phyloP scores from a whole-genome alignment of 768 basidiomycete genomes.

The Phaeotremella fagi region DNA sequence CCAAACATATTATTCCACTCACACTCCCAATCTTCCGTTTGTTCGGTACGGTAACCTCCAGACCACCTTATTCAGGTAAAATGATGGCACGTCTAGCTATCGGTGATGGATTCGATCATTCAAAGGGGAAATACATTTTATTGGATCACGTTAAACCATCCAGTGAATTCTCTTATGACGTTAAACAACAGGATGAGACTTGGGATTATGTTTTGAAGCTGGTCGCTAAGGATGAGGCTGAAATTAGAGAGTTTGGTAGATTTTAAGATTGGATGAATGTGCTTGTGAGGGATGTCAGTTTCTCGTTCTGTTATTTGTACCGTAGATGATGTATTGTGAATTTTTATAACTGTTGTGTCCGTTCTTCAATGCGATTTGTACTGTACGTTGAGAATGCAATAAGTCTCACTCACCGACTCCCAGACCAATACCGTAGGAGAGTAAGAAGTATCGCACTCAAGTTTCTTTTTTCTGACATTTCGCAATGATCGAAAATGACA shows the following conservation, averaged over 20 bases:
- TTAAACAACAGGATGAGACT: constrained; percentile 4
- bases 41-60: not conserved
- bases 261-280: too few relatives aligned
- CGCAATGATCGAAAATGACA: too few relatives aligned
- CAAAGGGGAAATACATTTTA: constrained; percentile 9
- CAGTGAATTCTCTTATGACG: constrained; percentile 2
- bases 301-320: too few relatives aligned
- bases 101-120: constrained; percentile 2
- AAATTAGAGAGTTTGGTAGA: not conserved
- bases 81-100: constrained; percentile 1
- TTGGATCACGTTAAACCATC: constrained; percentile 1
- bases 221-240: constrained; percentile 1
- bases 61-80: constrained; percentile 1
- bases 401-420: too few relatives aligned
- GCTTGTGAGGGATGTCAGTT: too few relatives aligned
- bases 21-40: constrained; percentile 1
- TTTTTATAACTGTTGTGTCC: too few relatives aligned
- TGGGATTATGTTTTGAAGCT: constrained; percentile 15
- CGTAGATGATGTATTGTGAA: too few relatives aligned
- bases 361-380: too few relatives aligned
- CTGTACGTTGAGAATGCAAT: too few relatives aligned
- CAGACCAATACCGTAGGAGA: too few relatives aligned
- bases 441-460: too few relatives aligned
- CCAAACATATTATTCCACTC: constrained; percentile 1
- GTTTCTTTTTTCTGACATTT: too few relatives aligned